Base-by-base conservation (phyloP, 73 alveolate genomes). In the Halteria grandinella region DNA sequence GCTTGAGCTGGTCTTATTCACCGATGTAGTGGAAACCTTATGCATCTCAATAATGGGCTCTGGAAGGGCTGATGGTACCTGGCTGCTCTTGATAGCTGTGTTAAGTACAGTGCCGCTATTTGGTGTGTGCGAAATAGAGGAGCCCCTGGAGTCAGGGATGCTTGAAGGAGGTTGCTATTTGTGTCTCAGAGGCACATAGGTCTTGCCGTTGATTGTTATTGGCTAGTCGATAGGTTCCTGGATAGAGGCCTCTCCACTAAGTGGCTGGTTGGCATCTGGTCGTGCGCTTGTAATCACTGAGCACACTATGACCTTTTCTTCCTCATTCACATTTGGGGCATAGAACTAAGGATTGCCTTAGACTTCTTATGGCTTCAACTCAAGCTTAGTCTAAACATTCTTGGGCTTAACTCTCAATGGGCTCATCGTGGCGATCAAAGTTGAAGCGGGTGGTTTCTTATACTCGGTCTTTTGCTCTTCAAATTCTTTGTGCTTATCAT, bases 291-390 rank as follows among this genome's bases (percentile, higher is more conserved):
- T 66, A 3, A 66, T 66, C 7, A 66, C 80, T 5, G 69, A 44
- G 37, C 80, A 66, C 8, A 66, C 66, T 4, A 66, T 29, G 7
- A 66, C 66, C 37, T 66, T 66, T 53, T 66, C 80, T 6, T 45
- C 20, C 23, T 66, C 80, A 66, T 55, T 44, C 6, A 57, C 29
- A 21, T 66, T 66, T 12, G 17, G 69, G 18, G 69, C 39, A 43
- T 66, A 66, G 36, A 66, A 66, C 32, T 66, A 29, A n/a, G n/a
- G n/a, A 47, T 31, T 66, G 1, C 54, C 32, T 27, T 66, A 32
- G 8, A 21, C 7, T 41, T 62, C 25, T 5, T 17, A 11, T 8
- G 18, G 18, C 50, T 39, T 39, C 15, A 11, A 11, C 50, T 39
- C 15, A 39, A 14, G 15, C 15, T 10, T 11, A 39, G 50, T 10